Base-by-base conservation (phyloP, 805 yeast genomes). In the Lipomyces mesembrius region DNA sequence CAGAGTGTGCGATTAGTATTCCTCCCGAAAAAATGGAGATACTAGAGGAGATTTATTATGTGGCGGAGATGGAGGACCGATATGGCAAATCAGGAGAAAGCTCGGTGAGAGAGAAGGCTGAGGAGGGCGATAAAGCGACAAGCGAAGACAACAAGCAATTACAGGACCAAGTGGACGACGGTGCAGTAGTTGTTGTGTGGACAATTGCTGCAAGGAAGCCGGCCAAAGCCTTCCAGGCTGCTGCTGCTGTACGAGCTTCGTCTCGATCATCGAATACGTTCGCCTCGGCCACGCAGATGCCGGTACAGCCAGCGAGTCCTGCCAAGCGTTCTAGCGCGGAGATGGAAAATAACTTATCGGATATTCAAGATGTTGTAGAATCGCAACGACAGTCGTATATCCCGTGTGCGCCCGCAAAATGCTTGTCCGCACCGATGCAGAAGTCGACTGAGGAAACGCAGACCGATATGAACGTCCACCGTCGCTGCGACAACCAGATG, bases 11-110 rank as follows among this genome's bases (percentile, higher is more conserved):
- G 17, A 39, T 55, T 11, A 37, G 22, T 25, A 58, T 70, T 22
- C 63, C 65, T n/a, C 29, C 53, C 20, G 57, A 65, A 12, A 70
- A 69, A 51, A 57, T 58, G 59, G 69, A 60, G 12, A 37, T 70
- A 3, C 60, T 70, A 11, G 69, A 70, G 57, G 73, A 70, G 58
- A 69, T 70, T 52, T 70, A 66, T 54, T 70, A 70, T 57, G 65
- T 70, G 11, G 68, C 70, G 2, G 71, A 67, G 5, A 63, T 66
- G 73, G 69, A 64, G 54, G 64, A 65, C 52, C 59, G 59, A 22
- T 57, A 63, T 22, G n/a, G 29, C 29, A 52, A 25, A 9, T 25
- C 22, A 7, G 49, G 49, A 43, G 7, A 17, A 6, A 5, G 22
- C 49, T 1, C 9, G 3, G 20, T 0, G 25, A 7, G 11, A n/a